Evolutionary conservation across 768 basidiomycete genomes (phyloP), one percentile per base, ranked within the genome.

Genomic region (Leccinum arenicola): DNA sequence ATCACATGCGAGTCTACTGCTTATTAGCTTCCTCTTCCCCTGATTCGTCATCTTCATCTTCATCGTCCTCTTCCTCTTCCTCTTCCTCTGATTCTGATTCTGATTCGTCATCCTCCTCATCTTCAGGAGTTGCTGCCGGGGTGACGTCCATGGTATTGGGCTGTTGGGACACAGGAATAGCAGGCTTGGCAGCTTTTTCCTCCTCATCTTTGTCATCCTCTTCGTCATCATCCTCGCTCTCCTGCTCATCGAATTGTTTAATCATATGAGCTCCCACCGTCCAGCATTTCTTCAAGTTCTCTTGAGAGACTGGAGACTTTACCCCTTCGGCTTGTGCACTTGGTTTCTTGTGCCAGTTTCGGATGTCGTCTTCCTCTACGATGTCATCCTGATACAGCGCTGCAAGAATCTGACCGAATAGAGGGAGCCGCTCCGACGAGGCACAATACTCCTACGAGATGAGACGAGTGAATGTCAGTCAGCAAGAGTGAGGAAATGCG

Each of bases 311-410:
- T 4, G 76, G 77, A 12, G 73, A 61, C 54, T 77, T 78, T 23
- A 77, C 63, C 8, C 77, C 82, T 54, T 77, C 77, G 33, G 81
- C 89, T 68, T 78, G 80, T 29, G 86, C 83, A 51, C 68, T 75
- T 23, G 83, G 80, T 52, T 75, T 78, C 55, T 71, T 76, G 72
- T 95, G 87, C 96, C 96, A 99, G 52, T 76, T 79, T n/a, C 91
- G 84, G 63, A 98, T 88, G 63, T 93, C 88, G 53, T 93, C 89
- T 67, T 95, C 94, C 52, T 91, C 91, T 3, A 97, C 86, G 49
- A 97, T 83, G 70, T 99, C 96, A n/a, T 82, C 81, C 68, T 96
- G 91, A 73, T 98, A 99, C 14, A 95, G 77, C 3, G 88, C 87
- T 31, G 88, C 88, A 23, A 98, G 82, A 57, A 96, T 83, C 66